Evolutionary conservation across 2,329 filamentous ascomycete species (phyloP).

Genomic region (Calonectria pseudoreteaudii): DNA sequence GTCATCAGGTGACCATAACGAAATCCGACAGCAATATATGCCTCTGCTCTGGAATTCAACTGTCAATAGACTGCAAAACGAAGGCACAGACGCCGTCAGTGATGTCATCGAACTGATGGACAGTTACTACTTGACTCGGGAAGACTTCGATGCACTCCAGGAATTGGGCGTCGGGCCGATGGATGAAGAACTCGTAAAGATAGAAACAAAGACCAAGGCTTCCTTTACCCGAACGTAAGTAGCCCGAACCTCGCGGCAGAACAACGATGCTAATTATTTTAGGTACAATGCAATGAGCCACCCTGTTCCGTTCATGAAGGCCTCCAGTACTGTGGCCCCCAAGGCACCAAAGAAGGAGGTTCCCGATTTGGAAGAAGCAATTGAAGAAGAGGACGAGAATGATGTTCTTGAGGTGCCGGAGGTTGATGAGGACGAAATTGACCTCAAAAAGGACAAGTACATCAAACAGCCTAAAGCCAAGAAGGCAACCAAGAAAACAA

Average conservation of each 20-base stretch:
- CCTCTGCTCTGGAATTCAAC: conserved; percentile 87
- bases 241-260: neutral
- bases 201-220: conserved; percentile 88
- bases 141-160: conserved; percentile 93
- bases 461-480: conserved; percentile 89
- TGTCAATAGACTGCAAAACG: conserved; percentile 77
- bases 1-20: conserved; percentile 90
- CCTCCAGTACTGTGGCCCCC: conserved; percentile 78
- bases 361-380: conserved; percentile 94
- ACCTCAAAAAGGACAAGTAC: conserved; percentile 94
- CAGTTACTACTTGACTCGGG: conserved; percentile 92
- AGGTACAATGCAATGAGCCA: conserved; percentile 90
- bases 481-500: conserved; percentile 60
- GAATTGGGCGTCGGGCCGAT: conserved; percentile 92
- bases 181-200: conserved; percentile 78
- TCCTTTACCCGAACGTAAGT: conserved; percentile 90
- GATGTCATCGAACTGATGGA: conserved; percentile 97
- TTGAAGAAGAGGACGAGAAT: conserved; percentile 90
- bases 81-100: conserved; percentile 85
- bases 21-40: conserved; percentile 94
- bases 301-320: conserved; percentile 96
- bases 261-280: conserved; percentile 24
- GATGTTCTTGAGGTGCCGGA: conserved; percentile 68
- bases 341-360: conserved; percentile 80
- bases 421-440: conserved; percentile 77